Percentiles rank a stretch among this genome's conserved stretches.
phyloP scores from a whole-genome alignment of 352 stramenopile species.

The Phytopythium boreale region DNA sequence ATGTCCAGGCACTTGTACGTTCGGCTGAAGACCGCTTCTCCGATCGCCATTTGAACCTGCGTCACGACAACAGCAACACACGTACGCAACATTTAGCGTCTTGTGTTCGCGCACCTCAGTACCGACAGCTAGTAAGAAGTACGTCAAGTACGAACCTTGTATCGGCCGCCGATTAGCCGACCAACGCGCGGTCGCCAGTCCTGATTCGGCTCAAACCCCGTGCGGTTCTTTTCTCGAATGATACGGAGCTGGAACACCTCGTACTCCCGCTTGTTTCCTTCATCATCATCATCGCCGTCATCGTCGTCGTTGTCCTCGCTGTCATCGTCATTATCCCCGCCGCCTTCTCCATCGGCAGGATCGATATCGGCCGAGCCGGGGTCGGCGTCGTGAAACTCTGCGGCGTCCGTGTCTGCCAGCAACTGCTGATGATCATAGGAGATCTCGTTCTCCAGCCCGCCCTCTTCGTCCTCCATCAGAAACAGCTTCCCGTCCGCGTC shows the following conservation, averaged over 20 bases:
- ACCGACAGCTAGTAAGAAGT: background rate
- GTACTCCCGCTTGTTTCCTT: slow-evolving; percentile 49
- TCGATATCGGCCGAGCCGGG: background rate
- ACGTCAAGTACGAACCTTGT: slow-evolving; percentile 35
- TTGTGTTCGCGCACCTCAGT: background rate
- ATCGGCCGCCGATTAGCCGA: slow-evolving; percentile 53
- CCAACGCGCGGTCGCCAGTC: slow-evolving; percentile 67
- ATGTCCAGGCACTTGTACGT: slow-evolving; percentile 79
- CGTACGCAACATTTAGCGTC: slow-evolving; percentile 1
- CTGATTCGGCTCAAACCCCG: slow-evolving; percentile 75
- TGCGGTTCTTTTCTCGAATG: slow-evolving; percentile 75
- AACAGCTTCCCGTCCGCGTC: slow-evolving; percentile 49
- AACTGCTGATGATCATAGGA: slow-evolving; percentile 5
- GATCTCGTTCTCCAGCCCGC: slow-evolving; percentile 15
- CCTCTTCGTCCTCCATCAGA: slow-evolving; percentile 52
- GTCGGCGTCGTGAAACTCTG: background rate
- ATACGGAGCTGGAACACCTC: slow-evolving; percentile 71
- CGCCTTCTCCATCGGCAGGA: slow-evolving; percentile 14
- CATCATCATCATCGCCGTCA: slow-evolving; percentile 33
- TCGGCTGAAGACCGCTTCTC: slow-evolving; percentile 80
- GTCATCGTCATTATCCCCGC: slow-evolving; percentile 12
- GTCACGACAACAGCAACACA: slow-evolving; percentile 2
- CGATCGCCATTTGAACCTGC: slow-evolving; percentile 68
- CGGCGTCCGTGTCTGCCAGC: background rate
- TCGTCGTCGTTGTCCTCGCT: slow-evolving; percentile 30